Evolutionary conservation across 2,329 filamentous ascomycete genomes (phyloP), one percentile per base, ranked within the genome.

Genomic region (Penicillium sp.): DNA sequence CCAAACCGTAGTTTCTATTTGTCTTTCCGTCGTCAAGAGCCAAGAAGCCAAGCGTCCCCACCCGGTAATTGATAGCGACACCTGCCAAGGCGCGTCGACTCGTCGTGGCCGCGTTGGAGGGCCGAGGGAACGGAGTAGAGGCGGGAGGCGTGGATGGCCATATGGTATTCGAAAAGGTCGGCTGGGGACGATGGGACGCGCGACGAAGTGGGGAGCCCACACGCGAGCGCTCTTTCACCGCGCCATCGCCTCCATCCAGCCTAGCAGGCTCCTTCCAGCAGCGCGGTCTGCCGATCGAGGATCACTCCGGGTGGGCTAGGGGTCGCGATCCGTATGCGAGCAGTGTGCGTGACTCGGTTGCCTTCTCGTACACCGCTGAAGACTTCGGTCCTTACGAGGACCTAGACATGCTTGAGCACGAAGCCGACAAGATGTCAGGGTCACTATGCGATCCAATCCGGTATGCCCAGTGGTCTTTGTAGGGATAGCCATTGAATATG

Each of bases 361-460:
- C 85, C 58, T 91, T 89, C 66, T 89, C 85, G 41, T 83, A 86
- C 66, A 78, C 68, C 55, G 31, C 31, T 10, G 79, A 81, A 61
- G 84, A 87, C 57, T 81, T 83, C 56, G 76, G 76, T 49, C 77
- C 81, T 56, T 68, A 74, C 46, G 72, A 74, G 54, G 77, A 80
- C 59, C 75, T 81, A 55, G 79, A 77, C 63, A 85, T 89, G 78
- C 76, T 86, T 60, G 87, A 91, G 67, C 79, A 90, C 60, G 89
- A 94, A 68, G 90, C 87, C 28, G 91, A 97, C 71, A 91, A 90
- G 69, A 97, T 97, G 91, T 96, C 90, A n/a, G n/a, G n/a, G n/a
- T n/a, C n/a, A n/a, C n/a, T n/a, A n/a, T n/a, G n/a, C n/a, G n/a
- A n/a, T n/a, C n/a, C n/a, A n/a, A n/a, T n/a, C n/a, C n/a, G n/a